Conservation (phyloP, 2,329 filamentous ascomycete genomes). For the Trichoderma endophyticum region DNA sequence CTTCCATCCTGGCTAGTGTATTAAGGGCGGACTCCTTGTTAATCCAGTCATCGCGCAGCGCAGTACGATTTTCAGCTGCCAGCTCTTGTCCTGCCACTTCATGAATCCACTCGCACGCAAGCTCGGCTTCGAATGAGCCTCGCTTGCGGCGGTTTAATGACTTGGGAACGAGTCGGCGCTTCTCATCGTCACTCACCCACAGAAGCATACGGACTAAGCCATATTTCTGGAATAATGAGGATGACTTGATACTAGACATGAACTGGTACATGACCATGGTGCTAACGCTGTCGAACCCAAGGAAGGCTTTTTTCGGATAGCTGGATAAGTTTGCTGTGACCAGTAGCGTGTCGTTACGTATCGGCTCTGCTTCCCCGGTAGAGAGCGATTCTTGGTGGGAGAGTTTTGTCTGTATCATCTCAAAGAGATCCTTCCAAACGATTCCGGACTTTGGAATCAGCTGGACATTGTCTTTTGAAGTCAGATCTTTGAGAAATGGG, state of each 20-base stretch:
- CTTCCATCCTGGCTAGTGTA: slow-evolving; percentile 46
- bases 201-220: slow-evolving; percentile 77
- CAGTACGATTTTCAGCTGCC: slow-evolving; percentile 27
- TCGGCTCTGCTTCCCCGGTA: slow-evolving; percentile 36
- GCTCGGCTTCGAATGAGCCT: slow-evolving; percentile 56
- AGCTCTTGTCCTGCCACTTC: slow-evolving; percentile 52
- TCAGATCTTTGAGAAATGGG: slow-evolving; percentile 58
- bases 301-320: slow-evolving; percentile 48
- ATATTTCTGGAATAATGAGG: slow-evolving; percentile 66
- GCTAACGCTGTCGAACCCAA: slow-evolving; percentile 54
- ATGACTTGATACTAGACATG: slow-evolving; percentile 54
- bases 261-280: slow-evolving; percentile 61
- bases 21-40: slow-evolving; percentile 44
- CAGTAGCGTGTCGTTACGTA: slow-evolving; percentile 70
- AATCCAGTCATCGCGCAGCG: slow-evolving; percentile 46
- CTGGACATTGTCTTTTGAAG: slow-evolving; percentile 45
- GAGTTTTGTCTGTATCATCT: slow-evolving; percentile 49
- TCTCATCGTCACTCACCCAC: slow-evolving; percentile 64
- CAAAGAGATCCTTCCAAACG: slow-evolving; percentile 57
- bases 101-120: slow-evolving; percentile 56
- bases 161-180: slow-evolving; percentile 57
- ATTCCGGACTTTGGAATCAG: slow-evolving; percentile 57
- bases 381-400: slow-evolving; percentile 51
- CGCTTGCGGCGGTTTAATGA: slow-evolving; percentile 54
- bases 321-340: slow-evolving; percentile 65